Evolutionary conservation across 768 basidiomycete genomes (phyloP), one percentile per base, ranked within the genome.

Genomic region (Russula sp.): DNA sequence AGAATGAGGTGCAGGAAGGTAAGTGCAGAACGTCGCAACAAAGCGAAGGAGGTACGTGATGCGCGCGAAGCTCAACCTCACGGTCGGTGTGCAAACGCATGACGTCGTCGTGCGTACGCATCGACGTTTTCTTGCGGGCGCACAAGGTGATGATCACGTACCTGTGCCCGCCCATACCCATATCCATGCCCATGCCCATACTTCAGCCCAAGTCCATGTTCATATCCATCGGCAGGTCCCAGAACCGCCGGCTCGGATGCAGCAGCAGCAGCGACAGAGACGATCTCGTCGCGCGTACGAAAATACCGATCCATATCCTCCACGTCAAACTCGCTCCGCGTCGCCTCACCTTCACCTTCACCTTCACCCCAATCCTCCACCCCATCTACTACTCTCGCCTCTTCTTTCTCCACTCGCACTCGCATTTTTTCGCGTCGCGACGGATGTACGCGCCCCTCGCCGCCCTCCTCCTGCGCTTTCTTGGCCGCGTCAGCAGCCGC

Each of bases 301-400:
- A 90, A 90, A 73, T 90, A 90, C 52, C 79, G 78, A 62, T 90
- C 88, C 76, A 90, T 84, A 69, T 90, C 88, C 11, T 81, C 81
- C 43, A 76, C 80, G 64, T 88, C 86, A 62, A 88, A 88, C 48
- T 83, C 83, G n/a, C 74, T 72, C 18, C 75, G 76, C 59, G 73
- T 38, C 5, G 45, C 47, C 14, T 29, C 14, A 14, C 18, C 72
- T 35, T 16, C 48, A n/a, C 9, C 35, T 2, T 18, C 38, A 20
- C 20, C 72, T 36, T n/a, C 47, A 18, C 13, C 49, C 18, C 58
- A 56, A 11, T 69, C 59, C 48, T 20, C 58, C 5, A 8, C 13
- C 43, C 10, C 25, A 29, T 29, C 25, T 29, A 29, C 25, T 29
- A 29, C 25, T 29, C 25, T 29, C 25, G 1, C 25, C 25, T 29